These are phyloP conservation scores for Tolypocladium ovalisporum DNA, from an alignment of 2,329 filamentous ascomycete species.

Conservation along the genomic window DNA sequence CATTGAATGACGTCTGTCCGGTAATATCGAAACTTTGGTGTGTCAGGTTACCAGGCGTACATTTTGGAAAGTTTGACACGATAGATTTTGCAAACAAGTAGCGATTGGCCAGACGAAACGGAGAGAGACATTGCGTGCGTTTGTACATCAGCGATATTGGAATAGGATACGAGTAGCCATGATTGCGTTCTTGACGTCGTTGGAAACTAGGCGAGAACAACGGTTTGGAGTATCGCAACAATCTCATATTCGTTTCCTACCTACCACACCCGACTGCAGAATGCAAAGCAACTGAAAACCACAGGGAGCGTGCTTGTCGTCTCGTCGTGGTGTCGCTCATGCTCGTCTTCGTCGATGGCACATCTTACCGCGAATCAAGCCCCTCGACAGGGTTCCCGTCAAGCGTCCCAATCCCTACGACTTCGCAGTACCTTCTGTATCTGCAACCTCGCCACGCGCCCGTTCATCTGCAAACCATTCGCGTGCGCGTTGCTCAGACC, in stretches of 20 bases:
- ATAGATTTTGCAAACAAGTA: background rate
- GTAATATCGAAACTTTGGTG: background rate
- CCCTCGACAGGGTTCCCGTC: background rate
- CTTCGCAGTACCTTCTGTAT: background rate
- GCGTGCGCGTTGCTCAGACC: constrained; percentile 41
- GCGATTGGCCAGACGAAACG: background rate
- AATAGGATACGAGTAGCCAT: background rate
- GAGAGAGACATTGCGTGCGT: no score
- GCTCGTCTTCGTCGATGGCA: background rate
- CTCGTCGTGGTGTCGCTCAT: background rate
- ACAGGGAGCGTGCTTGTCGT: background rate
- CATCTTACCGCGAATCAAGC: background rate
- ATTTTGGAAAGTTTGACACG: background rate
- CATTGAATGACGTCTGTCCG: background rate
- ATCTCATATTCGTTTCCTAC: background rate
- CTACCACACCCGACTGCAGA: background rate
- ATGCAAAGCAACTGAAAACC: background rate
- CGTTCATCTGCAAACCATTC: constrained; percentile 38
- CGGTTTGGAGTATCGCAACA: background rate
- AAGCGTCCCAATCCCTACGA: background rate
- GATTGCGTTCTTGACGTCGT: background rate
- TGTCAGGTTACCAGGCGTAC: background rate
- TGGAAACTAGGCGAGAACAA: background rate
- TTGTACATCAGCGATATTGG: background rate
- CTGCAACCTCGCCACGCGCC: constrained; percentile 27